Base-by-base conservation (phyloP, 73 alveolate genomes). In the Paramecium caudatum region DNA sequence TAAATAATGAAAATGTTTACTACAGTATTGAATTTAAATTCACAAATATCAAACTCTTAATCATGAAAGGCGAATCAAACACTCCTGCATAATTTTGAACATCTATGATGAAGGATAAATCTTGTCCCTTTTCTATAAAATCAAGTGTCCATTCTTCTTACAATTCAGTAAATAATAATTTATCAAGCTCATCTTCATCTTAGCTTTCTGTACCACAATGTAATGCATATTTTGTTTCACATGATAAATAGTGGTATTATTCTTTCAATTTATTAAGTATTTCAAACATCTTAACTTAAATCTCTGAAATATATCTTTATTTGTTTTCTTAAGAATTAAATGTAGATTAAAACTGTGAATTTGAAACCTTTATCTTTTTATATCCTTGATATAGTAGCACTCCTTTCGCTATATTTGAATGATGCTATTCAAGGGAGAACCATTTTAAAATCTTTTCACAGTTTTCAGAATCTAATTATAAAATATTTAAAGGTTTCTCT, bases 391-490 rank as follows among this genome's bases (percentile, higher is more conserved):
- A 55, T 55, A 55, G 9, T 55, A 55, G n/a, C 0, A 55, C 45
- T 12, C 46, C 46, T 21, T 55, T 55, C 10, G 80, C 80, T 55
- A 55, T 19, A 55, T 55, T 55, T 23, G 80, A 23, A 21, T 55
- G 80, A 55, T 55, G 80, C 30, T 55, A 23, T 55, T 55, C 80
- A 10, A 55, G 30, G 7, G 80, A 55, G n/a, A 55, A 55, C 80
- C 80, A 55, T 55, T 21, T 55, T 21, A 55, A 55, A 19, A 55
- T 23, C 16, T 55, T 55, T 9, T 55, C 80, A 27, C 46, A 27
- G 30, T 55, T 55, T 4, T 55, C 80, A 10, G 23, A 55, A 10
- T 55, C 80, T 12, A 55, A 55, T 55, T 55, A 10, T 12, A 55
- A 43, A 6, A 55, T 27, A 55, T 43, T 55, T 4, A 55, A 3